Evolutionary conservation across 2,329 filamentous ascomycete species (phyloP).

Genomic region (Lanzia echinophila): DNA sequence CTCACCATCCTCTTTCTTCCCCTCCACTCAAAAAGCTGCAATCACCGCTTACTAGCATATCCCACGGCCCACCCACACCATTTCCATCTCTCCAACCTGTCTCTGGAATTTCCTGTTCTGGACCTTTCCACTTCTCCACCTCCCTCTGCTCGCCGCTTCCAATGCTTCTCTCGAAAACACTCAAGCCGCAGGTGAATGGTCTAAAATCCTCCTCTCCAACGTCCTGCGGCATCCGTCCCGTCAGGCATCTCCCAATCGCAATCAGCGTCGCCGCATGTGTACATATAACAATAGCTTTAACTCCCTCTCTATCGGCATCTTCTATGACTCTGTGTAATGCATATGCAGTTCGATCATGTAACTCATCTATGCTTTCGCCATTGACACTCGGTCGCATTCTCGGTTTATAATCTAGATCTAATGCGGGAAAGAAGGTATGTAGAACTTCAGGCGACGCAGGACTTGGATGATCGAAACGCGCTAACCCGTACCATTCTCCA

Average conservation of each 20-base stretch:
- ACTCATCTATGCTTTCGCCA: slow-evolving; percentile 72
- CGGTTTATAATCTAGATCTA: slow-evolving; percentile 53
- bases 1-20: slow-evolving; percentile 82
- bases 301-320: slow-evolving; percentile 63
- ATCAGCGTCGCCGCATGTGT: slow-evolving; percentile 89
- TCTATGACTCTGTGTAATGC: slow-evolving; percentile 64
- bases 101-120: slow-evolving; percentile 33
- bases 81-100: slow-evolving; percentile 50
- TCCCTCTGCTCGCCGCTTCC: slow-evolving; percentile 33
- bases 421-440: slow-evolving; percentile 56
- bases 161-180: slow-evolving; percentile 51
- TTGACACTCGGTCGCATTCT: slow-evolving; percentile 61
- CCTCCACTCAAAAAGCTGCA: slow-evolving; percentile 75
- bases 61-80: slow-evolving; percentile 72
- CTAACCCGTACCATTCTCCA: slow-evolving; percentile 87
- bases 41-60: slow-evolving; percentile 73
- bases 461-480: slow-evolving; percentile 76
- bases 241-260: slow-evolving; percentile 74
- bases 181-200: slow-evolving; percentile 78
- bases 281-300: slow-evolving; percentile 69
- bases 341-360: slow-evolving; percentile 74
- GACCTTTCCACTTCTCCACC: slow-evolving; percentile 35
- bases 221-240: slow-evolving; percentile 67
- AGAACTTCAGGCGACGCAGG: slow-evolving; percentile 62
- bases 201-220: slow-evolving; percentile 71